Evolutionary conservation across 768 basidiomycete genomes (phyloP), one percentile per base, ranked within the genome.

Genomic region (Pleurotus eryngii): DNA sequence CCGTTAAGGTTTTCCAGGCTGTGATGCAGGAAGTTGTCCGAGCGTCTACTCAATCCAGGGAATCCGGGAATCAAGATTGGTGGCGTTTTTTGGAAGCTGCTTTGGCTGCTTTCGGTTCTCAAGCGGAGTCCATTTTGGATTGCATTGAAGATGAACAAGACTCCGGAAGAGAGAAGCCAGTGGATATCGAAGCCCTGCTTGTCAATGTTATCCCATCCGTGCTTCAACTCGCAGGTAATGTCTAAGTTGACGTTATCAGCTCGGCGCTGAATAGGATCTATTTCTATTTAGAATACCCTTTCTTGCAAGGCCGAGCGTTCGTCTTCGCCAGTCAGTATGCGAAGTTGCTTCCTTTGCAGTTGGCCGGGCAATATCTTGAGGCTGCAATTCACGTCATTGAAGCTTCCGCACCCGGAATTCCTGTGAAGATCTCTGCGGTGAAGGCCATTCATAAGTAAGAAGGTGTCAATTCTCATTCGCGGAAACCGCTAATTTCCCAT

Each of bases 271-370:
- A 11, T 0, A 35, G 8, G 8, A 35, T 35, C 30, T 35, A 35
- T 35, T 2, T 35, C 30, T 9, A 35, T 51, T 26, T 51, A 96
- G 95, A 92, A 20, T 81, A 79, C 56, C 94, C 94, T 0, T 99
- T 98, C 82, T 71, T 99, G 26, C 96, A 98, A 72, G 97, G 96
- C 9, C 82, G 97, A 59, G 91, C 86, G 0, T 97, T 98, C 59
- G 92, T 98, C 46, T 95, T 98, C 63, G 93, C 95, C 2, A 94
- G 92, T 65, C 89, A 94, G 65, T 98, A 85, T 66, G 81, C 90
- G 1, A 83, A 84, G 61, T 71, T 89, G 8, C 77, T 98, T 4
- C 89, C 93, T 0, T 63, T 80, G 11, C 77, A 84, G 56, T 77
- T 95, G 48, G 86, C 91, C 1, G 83, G 83, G 0, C 92, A 95